A percentile compares a stretch with the other conserved stretches of the same genome.
These are phyloP conservation scores for Aspergillus vadensis DNA, from an alignment of 2,329 filamentous ascomycete species.

Conservation along the genomic window DNA sequence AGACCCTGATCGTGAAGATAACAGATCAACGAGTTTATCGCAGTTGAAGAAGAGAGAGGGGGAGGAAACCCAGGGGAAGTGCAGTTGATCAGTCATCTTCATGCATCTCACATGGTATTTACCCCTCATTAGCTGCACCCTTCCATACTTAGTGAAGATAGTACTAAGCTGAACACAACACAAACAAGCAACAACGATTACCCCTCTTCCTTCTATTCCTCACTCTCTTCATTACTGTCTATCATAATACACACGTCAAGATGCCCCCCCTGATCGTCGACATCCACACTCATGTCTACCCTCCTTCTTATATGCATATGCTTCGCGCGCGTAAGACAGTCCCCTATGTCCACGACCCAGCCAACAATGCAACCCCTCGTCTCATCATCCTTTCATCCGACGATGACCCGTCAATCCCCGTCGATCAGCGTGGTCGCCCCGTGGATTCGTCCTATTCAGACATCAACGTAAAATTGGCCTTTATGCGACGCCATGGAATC, in stretches of 20 bases:
- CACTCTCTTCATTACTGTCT: constrained; percentile 11
- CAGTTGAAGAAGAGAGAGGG: neutral
- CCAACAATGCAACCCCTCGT: constrained; percentile 37
- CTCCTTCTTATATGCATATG: constrained; percentile 60
- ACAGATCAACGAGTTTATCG: neutral
- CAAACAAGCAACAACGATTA: neutral
- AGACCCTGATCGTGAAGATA: neutral
- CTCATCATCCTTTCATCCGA: constrained; percentile 52
- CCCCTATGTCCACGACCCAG: constrained; percentile 48
- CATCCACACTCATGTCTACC: constrained; percentile 66
- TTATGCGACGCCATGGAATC: constrained; percentile 85
- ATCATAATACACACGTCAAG: constrained; percentile 15
- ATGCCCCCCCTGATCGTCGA: constrained; percentile 53
- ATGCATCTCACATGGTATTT: constrained; percentile 2
- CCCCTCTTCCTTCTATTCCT: neutral
- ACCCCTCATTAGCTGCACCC: neutral
- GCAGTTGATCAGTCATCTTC: constrained; percentile 1
- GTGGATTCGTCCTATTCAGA: constrained; percentile 83
- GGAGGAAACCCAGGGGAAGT: no score
- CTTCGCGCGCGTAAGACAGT: constrained; percentile 54
- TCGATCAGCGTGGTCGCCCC: constrained; percentile 67
- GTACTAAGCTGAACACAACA: neutral
- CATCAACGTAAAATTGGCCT: constrained; percentile 75
- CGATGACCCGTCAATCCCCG: constrained; percentile 42
- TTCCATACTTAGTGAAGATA: neutral